Conservation (phyloP, 1,139 yeast species). For the Debaryomyces psychrophilus region DNA sequence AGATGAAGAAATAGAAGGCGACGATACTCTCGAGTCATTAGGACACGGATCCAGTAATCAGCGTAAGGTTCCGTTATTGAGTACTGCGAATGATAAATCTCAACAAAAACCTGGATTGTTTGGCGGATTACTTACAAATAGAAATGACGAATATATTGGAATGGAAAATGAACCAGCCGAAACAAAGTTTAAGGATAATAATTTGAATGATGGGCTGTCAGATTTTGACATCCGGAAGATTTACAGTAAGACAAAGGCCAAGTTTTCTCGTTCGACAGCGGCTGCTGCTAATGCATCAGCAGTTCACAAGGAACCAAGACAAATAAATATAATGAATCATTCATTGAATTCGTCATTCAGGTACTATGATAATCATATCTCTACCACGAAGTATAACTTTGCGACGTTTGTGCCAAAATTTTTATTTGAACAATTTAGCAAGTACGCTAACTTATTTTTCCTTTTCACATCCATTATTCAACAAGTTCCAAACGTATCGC, state of each 20-base stretch:
- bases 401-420: slow-evolving; percentile 96
- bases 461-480: slow-evolving; percentile 91
- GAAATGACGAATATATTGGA: slow-evolving; percentile 24
- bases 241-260: slow-evolving; percentile 26
- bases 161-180: slow-evolving; percentile 24
- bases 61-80: slow-evolving; percentile 31
- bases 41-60: slow-evolving; percentile 11
- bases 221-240: slow-evolving; percentile 63
- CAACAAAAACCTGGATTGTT: slow-evolving; percentile 21
- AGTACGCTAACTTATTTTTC: slow-evolving; percentile 94
- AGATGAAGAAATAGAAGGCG: slow-evolving; percentile 33
- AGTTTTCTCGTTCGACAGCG: slow-evolving; percentile 13
- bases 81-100: slow-evolving; percentile 21
- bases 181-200: slow-evolving; percentile 16
- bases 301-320: slow-evolving; percentile 54
- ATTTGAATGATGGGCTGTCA: slow-evolving; percentile 20
- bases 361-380: slow-evolving; percentile 81
- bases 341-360: slow-evolving; percentile 56
- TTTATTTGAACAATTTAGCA: slow-evolving; percentile 93
- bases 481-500: slow-evolving; percentile 96
- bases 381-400: slow-evolving; percentile 94
- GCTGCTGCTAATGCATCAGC: slow-evolving; percentile 10
- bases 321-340: slow-evolving; percentile 67
- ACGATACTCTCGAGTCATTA: slow-evolving; percentile 10
- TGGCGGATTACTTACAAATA: slow-evolving; percentile 14